Percentiles rank a stretch among this genome's conserved stretches.
phyloP scores from a whole-genome alignment of 2,329 filamentous ascomycete genomes.

The Cytospora mali region DNA sequence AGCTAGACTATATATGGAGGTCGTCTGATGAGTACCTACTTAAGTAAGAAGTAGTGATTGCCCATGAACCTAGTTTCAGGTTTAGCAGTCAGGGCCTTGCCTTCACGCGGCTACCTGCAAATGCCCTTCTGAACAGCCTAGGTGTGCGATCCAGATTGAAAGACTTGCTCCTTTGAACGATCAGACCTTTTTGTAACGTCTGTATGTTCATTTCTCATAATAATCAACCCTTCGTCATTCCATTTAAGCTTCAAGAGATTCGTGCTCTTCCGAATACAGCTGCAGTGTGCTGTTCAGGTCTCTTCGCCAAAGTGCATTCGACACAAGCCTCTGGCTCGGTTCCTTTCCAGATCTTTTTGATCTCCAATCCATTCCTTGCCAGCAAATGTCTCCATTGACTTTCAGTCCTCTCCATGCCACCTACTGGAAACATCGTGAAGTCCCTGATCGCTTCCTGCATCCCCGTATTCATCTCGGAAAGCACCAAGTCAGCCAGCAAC shows the following conservation, averaged over 20 bases:
- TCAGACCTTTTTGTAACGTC: too few species aligned
- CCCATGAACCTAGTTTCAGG: too few species aligned
- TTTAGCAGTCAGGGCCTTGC: too few species aligned
- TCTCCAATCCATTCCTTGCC: not conserved
- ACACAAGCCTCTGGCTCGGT: slow-evolving; percentile 16
- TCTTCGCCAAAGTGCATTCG: not conserved
- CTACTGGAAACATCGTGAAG: slow-evolving; percentile 18
- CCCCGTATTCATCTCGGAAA: not conserved
- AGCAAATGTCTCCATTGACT: slow-evolving; percentile 11
- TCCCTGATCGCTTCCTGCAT: slow-evolving; percentile 18
- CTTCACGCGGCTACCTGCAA: too few species aligned
- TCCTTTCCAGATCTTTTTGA: slow-evolving; percentile 15
- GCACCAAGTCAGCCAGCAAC: slow-evolving; percentile 9
- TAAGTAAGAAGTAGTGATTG: too few species aligned
- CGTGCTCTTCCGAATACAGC: not conserved
- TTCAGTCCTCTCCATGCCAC: slow-evolving; percentile 13
- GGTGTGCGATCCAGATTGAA: too few species aligned
- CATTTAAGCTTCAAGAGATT: not conserved
- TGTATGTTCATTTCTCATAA: not conserved
- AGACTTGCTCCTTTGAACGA: too few species aligned
- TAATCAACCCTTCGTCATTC: too few species aligned
- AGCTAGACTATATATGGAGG: too few species aligned
- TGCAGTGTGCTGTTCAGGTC: not conserved
- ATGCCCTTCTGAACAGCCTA: too few species aligned
- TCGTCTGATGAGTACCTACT: too few species aligned